phyloP scores from a whole-genome alignment of 495 filamentous ascomycete species.

The Penicillium paradoxum region DNA sequence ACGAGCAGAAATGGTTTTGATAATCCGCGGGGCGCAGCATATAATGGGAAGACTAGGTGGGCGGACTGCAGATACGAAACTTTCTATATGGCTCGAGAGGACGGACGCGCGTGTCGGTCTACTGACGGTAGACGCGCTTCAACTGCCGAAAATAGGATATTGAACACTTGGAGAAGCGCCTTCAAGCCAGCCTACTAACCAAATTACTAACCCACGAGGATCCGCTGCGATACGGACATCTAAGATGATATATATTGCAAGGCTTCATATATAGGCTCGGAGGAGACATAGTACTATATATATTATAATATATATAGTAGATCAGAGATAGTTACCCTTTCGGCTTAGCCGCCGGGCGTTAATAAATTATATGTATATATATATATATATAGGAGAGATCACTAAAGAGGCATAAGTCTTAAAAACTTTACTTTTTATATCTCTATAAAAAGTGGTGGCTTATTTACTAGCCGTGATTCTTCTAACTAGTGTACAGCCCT shows the following conservation, averaged over 20 bases:
- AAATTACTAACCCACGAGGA: not conserved
- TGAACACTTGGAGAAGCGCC: slow-evolving; percentile 3
- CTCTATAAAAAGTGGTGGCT: no score
- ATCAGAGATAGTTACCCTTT: slow-evolving; percentile 1
- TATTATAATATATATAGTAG: not conserved
- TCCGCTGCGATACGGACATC: not conserved
- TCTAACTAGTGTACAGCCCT: not conserved
- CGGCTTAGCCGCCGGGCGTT: slow-evolving; percentile 1
- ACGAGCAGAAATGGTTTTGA: no score
- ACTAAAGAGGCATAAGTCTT: no score
- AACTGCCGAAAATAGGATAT: slow-evolving; percentile 2
- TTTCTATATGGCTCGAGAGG: no score
- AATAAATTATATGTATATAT: slow-evolving; percentile 1
- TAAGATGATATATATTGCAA: not conserved
- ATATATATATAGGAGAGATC: no score
- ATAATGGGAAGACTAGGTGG: no score
- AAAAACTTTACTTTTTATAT: no score
- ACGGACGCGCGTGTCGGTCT: no score
- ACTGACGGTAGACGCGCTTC: not conserved
- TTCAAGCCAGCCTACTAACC: not conserved
- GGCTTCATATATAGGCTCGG: not conserved
- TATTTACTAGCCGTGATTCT: not conserved
- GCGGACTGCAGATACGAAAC: no score
- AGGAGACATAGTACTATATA: not conserved
- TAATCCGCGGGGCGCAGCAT: no score